A percentile compares a stretch with the other conserved stretches of the same genome.
These are phyloP conservation scores for Chaetothyriales sp. DNA, from an alignment of 2,329 filamentous ascomycete species.

Conservation along the genomic window DNA sequence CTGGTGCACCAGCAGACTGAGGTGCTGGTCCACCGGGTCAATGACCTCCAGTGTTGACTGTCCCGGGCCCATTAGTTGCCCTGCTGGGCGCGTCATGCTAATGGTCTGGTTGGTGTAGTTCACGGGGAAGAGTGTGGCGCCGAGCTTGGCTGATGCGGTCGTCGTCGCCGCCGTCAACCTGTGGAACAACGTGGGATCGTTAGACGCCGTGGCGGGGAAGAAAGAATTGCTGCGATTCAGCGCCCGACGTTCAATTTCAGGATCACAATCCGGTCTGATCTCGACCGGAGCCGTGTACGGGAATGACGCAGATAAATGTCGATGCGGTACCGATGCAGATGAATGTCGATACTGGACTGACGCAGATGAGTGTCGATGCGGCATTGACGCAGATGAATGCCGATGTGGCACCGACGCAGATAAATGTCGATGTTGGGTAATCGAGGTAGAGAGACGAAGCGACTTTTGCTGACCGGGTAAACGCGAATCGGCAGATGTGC, in stretches of 20 bases:
- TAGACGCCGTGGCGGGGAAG: conserved; percentile 12
- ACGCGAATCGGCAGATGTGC: conserved; percentile 6
- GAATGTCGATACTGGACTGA: conserved; percentile 10
- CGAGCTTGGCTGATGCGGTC: conserved; percentile 14
- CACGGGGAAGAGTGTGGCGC: conserved; percentile 16
- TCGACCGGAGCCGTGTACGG: conserved; percentile 3
- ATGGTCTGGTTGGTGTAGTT: conserved; percentile 10
- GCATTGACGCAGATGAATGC: neutral
- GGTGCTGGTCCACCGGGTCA: conserved; percentile 44
- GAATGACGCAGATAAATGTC: conserved; percentile 9
- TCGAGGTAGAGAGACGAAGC: neutral
- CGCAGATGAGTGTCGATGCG: conserved; percentile 4
- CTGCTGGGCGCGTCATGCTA: conserved; percentile 9
- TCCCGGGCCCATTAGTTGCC: conserved; percentile 6
- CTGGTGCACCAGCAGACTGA: conserved; percentile 41
- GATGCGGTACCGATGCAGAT: conserved; percentile 1
- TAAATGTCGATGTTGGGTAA: neutral
- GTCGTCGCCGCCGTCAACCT: conserved; percentile 10
- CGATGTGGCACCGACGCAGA: neutral
- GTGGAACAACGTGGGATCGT: conserved; percentile 14
- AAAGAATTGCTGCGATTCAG: neutral
- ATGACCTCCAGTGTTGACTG: conserved; percentile 21
- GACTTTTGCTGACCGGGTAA: neutral
- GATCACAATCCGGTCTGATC: conserved; percentile 7
- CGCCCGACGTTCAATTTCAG: neutral